Conservation (phyloP, 2,329 filamentous ascomycete genomes). For the Cladosporium sp. region DNA sequence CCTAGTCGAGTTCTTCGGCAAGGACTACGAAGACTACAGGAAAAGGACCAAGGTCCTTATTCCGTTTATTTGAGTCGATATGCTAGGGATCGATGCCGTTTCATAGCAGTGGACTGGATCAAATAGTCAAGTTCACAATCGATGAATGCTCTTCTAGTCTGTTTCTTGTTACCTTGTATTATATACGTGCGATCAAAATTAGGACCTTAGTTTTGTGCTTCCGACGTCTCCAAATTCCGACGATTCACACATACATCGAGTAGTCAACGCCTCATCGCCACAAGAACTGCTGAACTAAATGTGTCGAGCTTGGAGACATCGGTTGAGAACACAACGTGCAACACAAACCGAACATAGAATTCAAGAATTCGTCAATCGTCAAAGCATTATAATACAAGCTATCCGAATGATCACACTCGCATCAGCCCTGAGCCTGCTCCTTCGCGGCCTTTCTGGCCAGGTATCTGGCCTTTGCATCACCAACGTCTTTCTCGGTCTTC, state of each 20-base stretch:
- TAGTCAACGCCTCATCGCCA: background rate
- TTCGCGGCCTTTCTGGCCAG: constrained; percentile 74
- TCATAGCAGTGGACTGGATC: background rate
- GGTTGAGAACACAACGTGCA: background rate
- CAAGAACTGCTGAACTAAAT: background rate
- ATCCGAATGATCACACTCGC: background rate
- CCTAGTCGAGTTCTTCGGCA: constrained; percentile 78
- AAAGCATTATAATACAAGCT: background rate
- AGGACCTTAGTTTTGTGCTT: background rate
- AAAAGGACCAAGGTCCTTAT: constrained; percentile 74
- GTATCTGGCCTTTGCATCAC: constrained; percentile 77
- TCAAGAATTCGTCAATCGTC: background rate
- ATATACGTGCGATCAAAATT: background rate
- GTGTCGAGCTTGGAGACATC: background rate
- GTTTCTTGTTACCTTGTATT: background rate
- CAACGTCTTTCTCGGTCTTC: constrained; percentile 76
- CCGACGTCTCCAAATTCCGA: background rate
- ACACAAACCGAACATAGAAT: background rate
- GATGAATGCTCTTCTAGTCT: background rate
- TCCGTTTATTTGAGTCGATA: constrained; percentile 64
- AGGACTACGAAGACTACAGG: constrained; percentile 76
- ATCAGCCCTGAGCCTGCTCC: constrained; percentile 52
- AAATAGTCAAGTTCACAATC: background rate
- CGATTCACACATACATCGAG: background rate
- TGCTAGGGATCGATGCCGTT: background rate